Base-by-base conservation (phyloP, 2,329 filamentous ascomycete genomes). In the Cryphonectria radicalis region DNA sequence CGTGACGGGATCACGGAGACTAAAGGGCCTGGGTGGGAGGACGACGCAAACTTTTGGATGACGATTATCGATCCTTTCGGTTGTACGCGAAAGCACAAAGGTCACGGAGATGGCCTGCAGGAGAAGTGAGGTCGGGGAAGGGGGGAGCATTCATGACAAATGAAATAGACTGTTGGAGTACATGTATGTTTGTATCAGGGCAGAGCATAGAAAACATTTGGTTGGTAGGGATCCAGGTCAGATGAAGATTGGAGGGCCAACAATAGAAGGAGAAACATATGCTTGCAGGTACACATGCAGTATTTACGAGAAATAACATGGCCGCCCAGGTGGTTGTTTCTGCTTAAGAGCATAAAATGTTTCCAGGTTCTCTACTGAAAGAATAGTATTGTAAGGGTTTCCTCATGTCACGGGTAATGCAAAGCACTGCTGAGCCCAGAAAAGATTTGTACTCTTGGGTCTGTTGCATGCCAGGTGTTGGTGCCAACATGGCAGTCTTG, bases 1-100 rank as follows among this genome's bases (percentile, higher is more conserved):
- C 76, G 76, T 66, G 86, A 89, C 75, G 64, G 46, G 19, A 17
- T 66, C 46, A 66, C 64, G 28, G 64, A 66, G 46, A n/a, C 42
- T 28, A 46, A 66, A 46, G 64, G 64, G n/a, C 43, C 43, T 14
- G 46, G 46, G 11, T 40, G 43, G 46, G 46, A 66, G 2, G 64
- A 66, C 37, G 28, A 37, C 11, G 28, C 46, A n/a, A 25, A 32
- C 7, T n/a, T 25, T n/a, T 66, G 43, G 64, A 32, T 66, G n/a
- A 66, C 46, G 22, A 8, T 66, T 13, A 32, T 66, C 4, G 46
- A 66, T 37, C 64, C 64, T 35, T 66, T 66, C 19, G 46, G 64
- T 2, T 66, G 64, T n/a, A n/a, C 5, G 32, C 32, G 14, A n/a
- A 40, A 14, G 59, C 19, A 62, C 35, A 62, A 40, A 3, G 35